Evolutionary conservation across 495 filamentous ascomycete genomes (phyloP).

Genomic region (Penicillium lagena): DNA sequence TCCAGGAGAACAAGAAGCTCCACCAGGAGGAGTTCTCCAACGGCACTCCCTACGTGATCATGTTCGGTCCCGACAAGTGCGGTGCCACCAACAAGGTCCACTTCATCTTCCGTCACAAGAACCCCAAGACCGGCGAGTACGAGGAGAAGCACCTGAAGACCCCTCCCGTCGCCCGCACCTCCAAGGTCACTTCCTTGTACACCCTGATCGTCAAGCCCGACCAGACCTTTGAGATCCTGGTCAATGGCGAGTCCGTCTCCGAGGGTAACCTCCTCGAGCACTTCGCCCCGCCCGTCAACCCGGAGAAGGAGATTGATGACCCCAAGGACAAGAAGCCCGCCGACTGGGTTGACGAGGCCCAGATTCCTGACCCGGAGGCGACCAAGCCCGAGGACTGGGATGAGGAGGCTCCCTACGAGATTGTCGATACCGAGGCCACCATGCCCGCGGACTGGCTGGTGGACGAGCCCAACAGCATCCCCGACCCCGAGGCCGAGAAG

Average conservation of each 20-base stretch:
- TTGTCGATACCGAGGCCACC: slow-evolving; percentile 85
- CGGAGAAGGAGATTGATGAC: slow-evolving; percentile 93
- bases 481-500: slow-evolving; percentile 97
- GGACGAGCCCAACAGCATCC: slow-evolving; percentile 75
- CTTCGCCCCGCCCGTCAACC: slow-evolving; percentile 91
- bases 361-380: slow-evolving; percentile 87
- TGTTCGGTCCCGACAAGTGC: slow-evolving; percentile 99
- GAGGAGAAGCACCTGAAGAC: slow-evolving; percentile 97
- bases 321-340: slow-evolving; percentile 91
- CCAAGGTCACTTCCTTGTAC: slow-evolving; percentile 89
- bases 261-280: slow-evolving; percentile 90
- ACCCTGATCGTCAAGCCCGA: slow-evolving; percentile 93
- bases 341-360: slow-evolving; percentile 89
- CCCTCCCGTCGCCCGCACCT: slow-evolving; percentile 77
- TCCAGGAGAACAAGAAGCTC: slow-evolving; percentile 94
- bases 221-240: slow-evolving; percentile 87
- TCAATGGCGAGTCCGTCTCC: slow-evolving; percentile 80
- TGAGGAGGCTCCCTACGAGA: slow-evolving; percentile 95
- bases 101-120: slow-evolving; percentile 99
- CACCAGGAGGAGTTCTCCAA: slow-evolving; percentile 98
- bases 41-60: slow-evolving; percentile 94
- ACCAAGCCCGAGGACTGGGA: slow-evolving; percentile 99
- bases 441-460: slow-evolving; percentile 96
- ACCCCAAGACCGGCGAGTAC: slow-evolving; percentile 99
- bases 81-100: slow-evolving; percentile 99